Percentiles rank a stretch among this genome's conserved stretches.
Evolutionary conservation across 495 filamentous ascomycete genomes (phyloP).

Genomic region (Parachaetomium inaequale): DNA sequence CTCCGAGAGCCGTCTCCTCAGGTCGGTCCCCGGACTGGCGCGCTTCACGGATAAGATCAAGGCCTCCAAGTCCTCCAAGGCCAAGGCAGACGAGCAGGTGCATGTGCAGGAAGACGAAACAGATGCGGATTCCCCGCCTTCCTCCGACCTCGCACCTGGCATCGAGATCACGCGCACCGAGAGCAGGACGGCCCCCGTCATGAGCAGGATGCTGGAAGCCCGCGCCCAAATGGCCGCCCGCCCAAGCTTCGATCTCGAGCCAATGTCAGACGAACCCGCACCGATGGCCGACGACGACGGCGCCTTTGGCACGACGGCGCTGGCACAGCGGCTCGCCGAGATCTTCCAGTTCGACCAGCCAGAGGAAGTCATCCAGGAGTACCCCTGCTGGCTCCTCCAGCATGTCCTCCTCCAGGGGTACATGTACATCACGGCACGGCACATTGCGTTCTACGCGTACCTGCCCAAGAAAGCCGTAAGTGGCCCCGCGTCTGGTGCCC

Average conservation of each 20-base stretch:
- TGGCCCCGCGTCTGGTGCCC: background rate
- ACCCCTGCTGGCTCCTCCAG: slow-evolving; percentile 90
- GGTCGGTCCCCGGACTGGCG: slow-evolving; percentile 53
- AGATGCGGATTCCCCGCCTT: background rate
- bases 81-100: slow-evolving; percentile 17
- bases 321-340: slow-evolving; percentile 71
- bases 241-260: slow-evolving; percentile 51
- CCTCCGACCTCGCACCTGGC: slow-evolving; percentile 21
- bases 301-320: slow-evolving; percentile 36
- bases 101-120: slow-evolving; percentile 17
- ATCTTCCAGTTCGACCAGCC: slow-evolving; percentile 83
- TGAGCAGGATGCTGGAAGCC: slow-evolving; percentile 83
- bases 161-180: slow-evolving; percentile 36
- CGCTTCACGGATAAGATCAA: slow-evolving; percentile 39
- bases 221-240: slow-evolving; percentile 58
- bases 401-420: slow-evolving; percentile 91
- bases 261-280: slow-evolving; percentile 31
- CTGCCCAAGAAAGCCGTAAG: slow-evolving; percentile 82
- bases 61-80: slow-evolving; percentile 36
- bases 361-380: slow-evolving; percentile 89
- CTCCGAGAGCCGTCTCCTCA: slow-evolving; percentile 59
- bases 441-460: slow-evolving; percentile 97
- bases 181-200: slow-evolving; percentile 58
- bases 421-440: slow-evolving; percentile 91
- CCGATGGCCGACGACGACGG: slow-evolving; percentile 33